Percentiles rank a stretch among this genome's conserved stretches.
Conservation (phyloP, 805 yeast genomes). For the Kluyveromyces siamensis region DNA sequence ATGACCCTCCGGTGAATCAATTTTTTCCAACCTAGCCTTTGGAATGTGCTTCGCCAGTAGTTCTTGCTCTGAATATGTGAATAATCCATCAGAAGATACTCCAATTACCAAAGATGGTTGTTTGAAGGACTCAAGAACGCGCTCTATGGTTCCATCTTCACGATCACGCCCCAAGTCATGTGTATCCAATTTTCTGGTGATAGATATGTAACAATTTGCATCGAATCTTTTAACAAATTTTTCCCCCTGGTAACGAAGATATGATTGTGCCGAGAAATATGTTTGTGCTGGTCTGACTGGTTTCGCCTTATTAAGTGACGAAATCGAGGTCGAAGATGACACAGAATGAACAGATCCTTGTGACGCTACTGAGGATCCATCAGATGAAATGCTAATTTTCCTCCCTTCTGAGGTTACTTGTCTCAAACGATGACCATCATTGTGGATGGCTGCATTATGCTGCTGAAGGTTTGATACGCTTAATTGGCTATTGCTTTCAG, state of each 20-base stretch:
- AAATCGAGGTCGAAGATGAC: slow-evolving; percentile 18
- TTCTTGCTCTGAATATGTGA: slow-evolving; percentile 87
- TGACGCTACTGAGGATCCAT: slow-evolving; percentile 15
- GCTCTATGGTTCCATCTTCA: slow-evolving; percentile 27
- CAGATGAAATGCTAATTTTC: slow-evolving; percentile 8
- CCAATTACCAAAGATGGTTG: slow-evolving; percentile 86
- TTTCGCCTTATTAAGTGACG: slow-evolving; percentile 16
- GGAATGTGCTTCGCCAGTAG: slow-evolving; percentile 69
- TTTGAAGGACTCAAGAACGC: slow-evolving; percentile 47
- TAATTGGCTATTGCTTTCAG: slow-evolving; percentile 19
- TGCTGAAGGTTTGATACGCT: slow-evolving; percentile 39
- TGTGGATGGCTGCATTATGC: slow-evolving; percentile 77
- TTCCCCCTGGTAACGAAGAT: slow-evolving; percentile 86
- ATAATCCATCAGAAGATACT: slow-evolving; percentile 83
- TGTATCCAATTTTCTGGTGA: slow-evolving; percentile 88
- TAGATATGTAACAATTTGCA: slow-evolving; percentile 92
- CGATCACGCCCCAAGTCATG: slow-evolving; percentile 87
- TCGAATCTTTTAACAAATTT: slow-evolving; percentile 87
- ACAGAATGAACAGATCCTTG: slow-evolving; percentile 25
- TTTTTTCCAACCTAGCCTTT: slow-evolving; percentile 54
- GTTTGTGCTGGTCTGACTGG: slow-evolving; percentile 34
- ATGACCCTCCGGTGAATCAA: slow-evolving; percentile 92
- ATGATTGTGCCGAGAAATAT: slow-evolving; percentile 91
- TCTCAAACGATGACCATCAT: slow-evolving; percentile 57
- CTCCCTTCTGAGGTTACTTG: slow-evolving; percentile 11